phyloP scores from a whole-genome alignment of 225 moss, liverwort and hornwort species.

The Marchantia paleacea region DNA sequence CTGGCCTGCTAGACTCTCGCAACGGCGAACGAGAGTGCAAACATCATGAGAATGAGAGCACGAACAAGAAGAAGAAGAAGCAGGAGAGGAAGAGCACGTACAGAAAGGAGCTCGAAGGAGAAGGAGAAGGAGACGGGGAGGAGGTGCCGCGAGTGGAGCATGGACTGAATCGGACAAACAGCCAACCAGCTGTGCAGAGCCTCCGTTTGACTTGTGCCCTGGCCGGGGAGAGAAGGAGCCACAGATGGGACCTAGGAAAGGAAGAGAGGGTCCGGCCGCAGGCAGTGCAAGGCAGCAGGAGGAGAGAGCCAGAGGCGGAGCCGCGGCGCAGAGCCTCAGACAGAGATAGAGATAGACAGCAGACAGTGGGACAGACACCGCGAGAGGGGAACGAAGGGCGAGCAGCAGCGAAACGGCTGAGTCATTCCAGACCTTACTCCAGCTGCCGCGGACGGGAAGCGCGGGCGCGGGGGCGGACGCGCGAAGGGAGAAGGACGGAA shows the following conservation, averaged over 20 bases:
- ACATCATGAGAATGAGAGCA: background rate
- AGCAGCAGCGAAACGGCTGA: background rate
- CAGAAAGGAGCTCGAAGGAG: background rate
- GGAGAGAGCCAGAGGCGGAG: too few relatives aligned
- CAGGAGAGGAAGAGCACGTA: background rate
- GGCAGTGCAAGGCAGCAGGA: too few relatives aligned
- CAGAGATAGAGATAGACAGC: too few relatives aligned
- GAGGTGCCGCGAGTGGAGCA: background rate
- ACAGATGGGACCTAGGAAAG: background rate
- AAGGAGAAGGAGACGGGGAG: background rate
- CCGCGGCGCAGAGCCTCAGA: too few relatives aligned
- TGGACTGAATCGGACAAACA: conserved; percentile 8
- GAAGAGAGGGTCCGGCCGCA: too few relatives aligned
- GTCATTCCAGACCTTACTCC: background rate
- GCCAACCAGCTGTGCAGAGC: background rate
- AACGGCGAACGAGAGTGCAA: background rate
- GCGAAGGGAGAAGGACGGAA: background rate
- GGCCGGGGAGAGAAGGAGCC: background rate
- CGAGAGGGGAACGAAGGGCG: background rate
- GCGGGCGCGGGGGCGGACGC: too few relatives aligned
- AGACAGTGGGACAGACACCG: too few relatives aligned
- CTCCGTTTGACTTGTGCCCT: background rate
- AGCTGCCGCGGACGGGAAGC: background rate
- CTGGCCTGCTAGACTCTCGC: background rate
- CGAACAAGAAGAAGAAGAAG: background rate